These are phyloP conservation scores for Mrakia gelida DNA, from an alignment of 768 basidiomycete species.

Conservation along the genomic window DNA sequence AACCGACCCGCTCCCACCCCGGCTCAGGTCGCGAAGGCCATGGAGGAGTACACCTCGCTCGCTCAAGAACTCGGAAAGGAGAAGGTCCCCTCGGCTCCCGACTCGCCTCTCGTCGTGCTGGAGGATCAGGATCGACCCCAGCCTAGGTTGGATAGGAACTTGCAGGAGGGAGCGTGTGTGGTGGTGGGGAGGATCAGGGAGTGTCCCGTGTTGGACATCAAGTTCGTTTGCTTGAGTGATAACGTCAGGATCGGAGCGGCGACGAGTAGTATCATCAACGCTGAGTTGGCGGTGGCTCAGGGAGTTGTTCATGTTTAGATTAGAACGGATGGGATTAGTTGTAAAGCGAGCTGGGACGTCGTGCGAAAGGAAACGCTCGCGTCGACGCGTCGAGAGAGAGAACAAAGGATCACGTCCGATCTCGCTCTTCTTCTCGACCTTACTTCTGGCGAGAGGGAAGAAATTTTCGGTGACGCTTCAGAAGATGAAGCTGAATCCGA, in stretches of 20 bases:
- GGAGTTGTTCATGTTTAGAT: constrained; percentile 10
- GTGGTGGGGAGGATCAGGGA: constrained; percentile 84
- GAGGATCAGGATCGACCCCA: constrained; percentile 90
- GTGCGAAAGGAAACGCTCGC: not conserved
- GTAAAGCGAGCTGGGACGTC: no score
- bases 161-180: constrained; percentile 85
- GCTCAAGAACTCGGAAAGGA: constrained; percentile 64
- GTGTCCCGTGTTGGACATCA: constrained; percentile 89
- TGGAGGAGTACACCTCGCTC: constrained; percentile 67
- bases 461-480: no score
- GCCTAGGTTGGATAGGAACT: constrained; percentile 83
- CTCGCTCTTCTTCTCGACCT: no score
- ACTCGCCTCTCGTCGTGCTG: constrained; percentile 81
- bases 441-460: no score
- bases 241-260: constrained; percentile 96
- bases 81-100: constrained; percentile 67
- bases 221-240: constrained; percentile 53
- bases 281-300: constrained; percentile 51
- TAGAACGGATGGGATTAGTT: not conserved
- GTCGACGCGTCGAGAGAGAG: not conserved
- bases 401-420: not conserved
- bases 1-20: constrained; percentile 74
- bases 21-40: constrained; percentile 79
- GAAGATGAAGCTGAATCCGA: no score
- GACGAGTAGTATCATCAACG: constrained; percentile 94